Evolutionary conservation across 768 basidiomycete genomes (phyloP), one percentile per base, ranked within the genome.

Genomic region (Termitomyces sp.): DNA sequence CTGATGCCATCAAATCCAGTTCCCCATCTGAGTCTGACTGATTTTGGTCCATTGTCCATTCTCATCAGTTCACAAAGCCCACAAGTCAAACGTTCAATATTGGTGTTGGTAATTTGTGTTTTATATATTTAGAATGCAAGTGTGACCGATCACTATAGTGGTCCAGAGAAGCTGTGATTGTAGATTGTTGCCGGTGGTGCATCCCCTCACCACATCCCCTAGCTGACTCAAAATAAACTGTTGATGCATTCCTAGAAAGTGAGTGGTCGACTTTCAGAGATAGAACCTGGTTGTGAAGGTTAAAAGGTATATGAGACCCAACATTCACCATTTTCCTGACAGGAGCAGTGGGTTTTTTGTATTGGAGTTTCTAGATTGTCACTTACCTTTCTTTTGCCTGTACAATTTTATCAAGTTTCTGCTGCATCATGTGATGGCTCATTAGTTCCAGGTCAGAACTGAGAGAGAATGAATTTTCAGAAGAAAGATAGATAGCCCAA

Each of bases 261-360:
- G 72, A 68, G 14, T 67, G 66, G 10, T 65, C 64, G 11, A 61
- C 58, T 8, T 69, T 63, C 3, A 66, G 59, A 16, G 66, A 65
- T 31, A 70, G 51, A 14, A 68, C 60, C 52, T 69, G 69, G 52
- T 73, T 75, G 65, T 81, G 80, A 58, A 87, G 73, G 64, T 83
- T 82, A 71, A 88, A 87, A 0, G 86, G 86, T 27, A 82, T 73
- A 21, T 75, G 77, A 2, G 82, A 80, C 54, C 79, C 78, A 14
- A 88, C 79, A 56, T 87, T 86, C 60, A 88, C 85, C 86, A 88
- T 87, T 77, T 82, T 85, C 34, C 86, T 88, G 67, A 25, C 17
- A 12, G 17, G 49, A 11, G 23, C 8, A 38, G n/a, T 50, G 23
- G 27, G 35, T 1, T 10, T 17, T 25, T 37, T 50, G 3, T 12